Evolutionary conservation across 495 filamentous ascomycete genomes (phyloP).

Genomic region (Chaetomium fimeti): DNA sequence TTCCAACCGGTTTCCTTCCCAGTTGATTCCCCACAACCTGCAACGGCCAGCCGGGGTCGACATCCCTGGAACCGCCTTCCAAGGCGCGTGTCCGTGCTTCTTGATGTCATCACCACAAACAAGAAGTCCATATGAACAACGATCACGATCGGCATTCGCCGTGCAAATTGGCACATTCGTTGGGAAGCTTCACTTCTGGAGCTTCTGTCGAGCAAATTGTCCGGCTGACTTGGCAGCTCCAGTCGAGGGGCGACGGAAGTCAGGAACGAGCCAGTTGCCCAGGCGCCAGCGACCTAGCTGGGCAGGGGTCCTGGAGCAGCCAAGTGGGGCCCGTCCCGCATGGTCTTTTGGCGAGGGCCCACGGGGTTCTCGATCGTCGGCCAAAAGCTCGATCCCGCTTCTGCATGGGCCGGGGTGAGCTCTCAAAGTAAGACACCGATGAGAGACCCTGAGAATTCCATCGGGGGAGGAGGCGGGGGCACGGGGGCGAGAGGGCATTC

Average conservation of each 20-base stretch:
- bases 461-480: neutral
- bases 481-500: neutral
- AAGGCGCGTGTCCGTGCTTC: neutral
- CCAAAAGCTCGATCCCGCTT: constrained; percentile 33
- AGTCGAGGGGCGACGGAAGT: neutral
- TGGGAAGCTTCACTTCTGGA: neutral
- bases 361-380: constrained; percentile 28
- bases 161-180: neutral
- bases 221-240: neutral
- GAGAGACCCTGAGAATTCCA: constrained; percentile 23
- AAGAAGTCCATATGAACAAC: neutral
- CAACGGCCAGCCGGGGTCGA: neutral
- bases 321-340: constrained; percentile 27
- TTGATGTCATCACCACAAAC: constrained; percentile 2
- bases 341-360: neutral
- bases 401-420: constrained; percentile 12
- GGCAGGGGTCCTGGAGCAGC: neutral
- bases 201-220: neutral
- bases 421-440: neutral
- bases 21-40: neutral
- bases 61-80: neutral
- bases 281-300: neutral
- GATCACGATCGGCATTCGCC: neutral
- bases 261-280: constrained; percentile 9
- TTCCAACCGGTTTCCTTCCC: neutral